Percentiles rank a stretch among this genome's conserved stretches.
Evolutionary conservation across 345 rosid genomes (phyloP).

Genomic region (Brassica incana): DNA sequence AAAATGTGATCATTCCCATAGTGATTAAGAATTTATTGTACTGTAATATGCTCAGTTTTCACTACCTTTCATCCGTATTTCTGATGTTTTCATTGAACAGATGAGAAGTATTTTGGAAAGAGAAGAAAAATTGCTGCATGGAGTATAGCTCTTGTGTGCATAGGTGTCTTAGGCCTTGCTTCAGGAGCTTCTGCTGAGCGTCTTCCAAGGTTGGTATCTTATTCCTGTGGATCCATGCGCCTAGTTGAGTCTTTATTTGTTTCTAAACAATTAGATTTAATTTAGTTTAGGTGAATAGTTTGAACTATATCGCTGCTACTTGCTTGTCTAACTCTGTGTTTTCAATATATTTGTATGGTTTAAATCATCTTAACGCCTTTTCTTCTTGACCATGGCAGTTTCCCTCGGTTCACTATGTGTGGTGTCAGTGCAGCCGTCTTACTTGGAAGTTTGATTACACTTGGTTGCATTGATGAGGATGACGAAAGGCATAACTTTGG

Average conservation of each 20-base stretch:
- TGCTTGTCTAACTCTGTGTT: not conserved
- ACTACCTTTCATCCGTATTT: not conserved
- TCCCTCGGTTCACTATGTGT: conserved; percentile 50
- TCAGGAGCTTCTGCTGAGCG: conserved; percentile 53
- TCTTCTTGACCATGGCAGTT: conserved; percentile 35
- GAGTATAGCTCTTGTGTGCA: conserved; percentile 53
- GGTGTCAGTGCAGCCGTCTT: conserved; percentile 51
- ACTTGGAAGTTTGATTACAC: conserved; percentile 58
- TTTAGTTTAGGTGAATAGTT: conserved; percentile 6
- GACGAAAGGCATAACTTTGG: conserved; percentile 64
- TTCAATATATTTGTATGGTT: not conserved
- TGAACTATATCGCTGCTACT: not conserved
- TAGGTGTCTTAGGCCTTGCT: conserved; percentile 56
- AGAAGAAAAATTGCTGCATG: conserved; percentile 62
- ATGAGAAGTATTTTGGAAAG: conserved; percentile 43
- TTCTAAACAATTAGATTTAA: not conserved
- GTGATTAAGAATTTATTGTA: not conserved
- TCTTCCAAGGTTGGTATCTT: conserved; percentile 49
- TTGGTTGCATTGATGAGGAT: conserved; percentile 61
- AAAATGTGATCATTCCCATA: conserved; percentile 9
- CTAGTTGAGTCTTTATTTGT: not conserved
- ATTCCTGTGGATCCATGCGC: not conserved
- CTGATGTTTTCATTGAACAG: conserved; percentile 30
- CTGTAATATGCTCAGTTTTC: not conserved
- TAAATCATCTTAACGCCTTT: not conserved